Evolutionary conservation across 495 filamentous ascomycete species (phyloP), one percentile per base, ranked within the genome.

Genomic region (Cercophora newfieldiana): DNA sequence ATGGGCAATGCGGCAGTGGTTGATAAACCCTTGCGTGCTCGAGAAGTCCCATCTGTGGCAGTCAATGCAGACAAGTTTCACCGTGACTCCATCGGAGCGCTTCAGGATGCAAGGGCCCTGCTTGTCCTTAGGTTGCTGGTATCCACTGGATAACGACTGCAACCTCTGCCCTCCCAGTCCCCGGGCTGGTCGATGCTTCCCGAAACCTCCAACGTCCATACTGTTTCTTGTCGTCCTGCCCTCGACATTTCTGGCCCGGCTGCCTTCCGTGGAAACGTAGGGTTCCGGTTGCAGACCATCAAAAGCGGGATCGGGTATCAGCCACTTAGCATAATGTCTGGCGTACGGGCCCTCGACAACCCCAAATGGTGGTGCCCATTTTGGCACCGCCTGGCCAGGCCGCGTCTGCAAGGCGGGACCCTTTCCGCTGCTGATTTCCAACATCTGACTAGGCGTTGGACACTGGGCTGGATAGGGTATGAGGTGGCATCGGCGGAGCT

Each of bases 11-110:
- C 95, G 93, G 71, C 93, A 97, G 71, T 99, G 95, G 69, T 99
- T 99, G 80, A 99, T 94, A 72, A 99, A 98, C 2, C 95, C 95
- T 75, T 99, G 95, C 1, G 92, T 92, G 76, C 93, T 97, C 51
- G 90, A 93, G 75, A 97, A 98, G 74, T 97, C 90, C 78, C 89
- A 90, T 62, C 92, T 82, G 49, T 91, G 85, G 72, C 95, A 99
- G 72, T 95, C 90, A 58, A 93, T 81, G 78, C 95, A 99, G 57
- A 94, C 87, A 53, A 98, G 84, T 77, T 96, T 96, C 63, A 87
- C 84, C 16, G 77, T 82, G 69, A 83, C 76, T 57, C 84, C 84
- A 68, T 87, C 83, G 19, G 79, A 78, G 28, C 82, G 78, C 72
- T 82, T 86, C 70, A 86, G 65, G 61, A 81, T 70, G 61, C 82